phyloP scores from a whole-genome alignment of 805 yeast genomes.

The Lipomyces chichibuensis region DNA sequence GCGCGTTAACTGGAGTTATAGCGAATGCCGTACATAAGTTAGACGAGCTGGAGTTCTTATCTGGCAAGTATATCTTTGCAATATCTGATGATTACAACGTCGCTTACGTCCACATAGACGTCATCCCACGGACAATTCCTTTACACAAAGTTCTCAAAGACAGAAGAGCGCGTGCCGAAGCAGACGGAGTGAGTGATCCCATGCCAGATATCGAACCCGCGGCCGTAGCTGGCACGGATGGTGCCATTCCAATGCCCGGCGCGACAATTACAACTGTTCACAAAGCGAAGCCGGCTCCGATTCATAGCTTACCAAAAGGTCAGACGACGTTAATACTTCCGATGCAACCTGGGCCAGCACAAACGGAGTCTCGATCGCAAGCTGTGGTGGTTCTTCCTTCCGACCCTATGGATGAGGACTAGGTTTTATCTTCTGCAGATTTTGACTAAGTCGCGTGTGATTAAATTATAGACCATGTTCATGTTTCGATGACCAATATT shows the following conservation, averaged over 20 bases:
- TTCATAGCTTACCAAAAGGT: conserved; percentile 10
- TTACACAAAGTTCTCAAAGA: conserved; percentile 31
- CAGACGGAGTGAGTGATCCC: not conserved
- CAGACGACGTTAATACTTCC: conserved; percentile 19
- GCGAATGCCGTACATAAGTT: conserved; percentile 36
- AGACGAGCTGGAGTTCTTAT: conserved; percentile 36
- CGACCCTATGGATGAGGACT: not conserved
- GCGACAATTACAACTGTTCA: not conserved
- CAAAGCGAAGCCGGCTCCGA: not conserved
- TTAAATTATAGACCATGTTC: not conserved
- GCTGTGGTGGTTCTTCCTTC: not conserved
- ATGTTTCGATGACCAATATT: not conserved
- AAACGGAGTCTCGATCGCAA: not conserved
- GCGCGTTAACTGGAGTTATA: not conserved
- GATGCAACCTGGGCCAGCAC: not conserved
- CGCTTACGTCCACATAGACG: conserved; percentile 17
- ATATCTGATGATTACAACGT: not conserved
- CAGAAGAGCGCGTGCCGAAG: conserved; percentile 8
- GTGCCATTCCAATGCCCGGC: not conserved
- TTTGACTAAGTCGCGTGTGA: not conserved
- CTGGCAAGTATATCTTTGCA: conserved; percentile 20
- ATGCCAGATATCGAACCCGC: conserved; percentile 4
- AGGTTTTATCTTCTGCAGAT: not conserved
- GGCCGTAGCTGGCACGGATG: not conserved
- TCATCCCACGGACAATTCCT: conserved; percentile 34